Base-by-base conservation (phyloP, 441 rosid genomes). In the Populus hybrid region DNA sequence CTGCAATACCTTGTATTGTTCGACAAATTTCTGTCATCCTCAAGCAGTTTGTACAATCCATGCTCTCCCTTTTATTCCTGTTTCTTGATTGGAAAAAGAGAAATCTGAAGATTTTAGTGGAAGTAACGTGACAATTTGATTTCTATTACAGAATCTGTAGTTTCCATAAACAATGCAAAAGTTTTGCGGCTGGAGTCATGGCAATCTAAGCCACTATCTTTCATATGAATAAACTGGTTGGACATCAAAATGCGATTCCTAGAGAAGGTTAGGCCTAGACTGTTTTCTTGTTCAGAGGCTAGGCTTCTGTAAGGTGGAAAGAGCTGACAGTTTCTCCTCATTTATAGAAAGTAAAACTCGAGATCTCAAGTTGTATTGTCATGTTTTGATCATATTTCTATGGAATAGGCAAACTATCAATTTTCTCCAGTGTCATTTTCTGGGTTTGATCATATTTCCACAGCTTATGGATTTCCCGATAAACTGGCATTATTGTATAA, bases 161-260 rank as follows among this genome's bases (percentile, higher is more conserved):
- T 63, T 38, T 18, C 20, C 46, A 34, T 64, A 26, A 40, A 24
- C 70, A 74, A 2, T 20, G 38, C 18, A 11, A 20, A 46, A 26
- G 11, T 12, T 26, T 40, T 34, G 35, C 35, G 59, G 26, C 35
- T 57, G 57, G 57, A 32, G 16, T 35, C 26, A 21, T 57, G 6
- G 69, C 20, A 57, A 35, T 50, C 72, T 53, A 11, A 42, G 4
- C 18, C 30, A 20, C 11, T 5, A 40, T 11, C 21, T 50, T 74
- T 36, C 24, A 63, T 35, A 10, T 30, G 18, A 21, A 8, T 14
- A 21, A 74, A 53, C 53, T 34, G 30, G 7, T 3, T 21, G 76
- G 26, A 61, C 64, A 50, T 67, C 68, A 73, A 73, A 34, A 66
- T 59, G 21, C 61, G 53, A 36, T 70, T 7, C 34, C 34, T 73